These are phyloP conservation scores for Rhamnella rubrinervis DNA, from an alignment of 331 rosid genomes.

Conservation along the genomic window DNA sequence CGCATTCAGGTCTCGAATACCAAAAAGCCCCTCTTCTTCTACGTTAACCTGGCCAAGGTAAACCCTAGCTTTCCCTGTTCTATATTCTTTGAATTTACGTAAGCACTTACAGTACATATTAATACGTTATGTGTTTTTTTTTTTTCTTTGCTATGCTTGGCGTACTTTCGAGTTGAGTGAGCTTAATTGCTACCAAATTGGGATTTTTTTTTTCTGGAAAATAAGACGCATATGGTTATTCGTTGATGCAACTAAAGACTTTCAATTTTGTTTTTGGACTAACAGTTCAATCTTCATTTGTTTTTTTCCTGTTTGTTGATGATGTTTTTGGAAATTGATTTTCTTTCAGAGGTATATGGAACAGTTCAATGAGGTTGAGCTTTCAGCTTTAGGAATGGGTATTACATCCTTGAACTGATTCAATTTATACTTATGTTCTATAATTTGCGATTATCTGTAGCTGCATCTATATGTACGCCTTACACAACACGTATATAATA, in stretches of 20 bases:
- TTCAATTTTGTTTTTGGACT: background rate
- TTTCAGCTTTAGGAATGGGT: conserved; percentile 99
- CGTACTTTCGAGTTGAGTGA: background rate
- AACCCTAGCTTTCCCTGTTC: background rate
- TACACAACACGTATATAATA: background rate
- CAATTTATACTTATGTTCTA: background rate
- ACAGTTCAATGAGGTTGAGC: conserved; percentile 91
- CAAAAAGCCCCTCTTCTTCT: conserved; percentile 60
- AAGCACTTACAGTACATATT: too few species aligned
- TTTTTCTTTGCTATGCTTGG: background rate
- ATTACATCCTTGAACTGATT: conserved; percentile 4
- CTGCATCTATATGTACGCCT: background rate
- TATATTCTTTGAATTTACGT: too few species aligned
- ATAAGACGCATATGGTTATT: background rate
- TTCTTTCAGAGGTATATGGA: conserved; percentile 86
- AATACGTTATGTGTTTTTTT: background rate
- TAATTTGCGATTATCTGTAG: background rate
- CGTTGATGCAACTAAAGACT: background rate
- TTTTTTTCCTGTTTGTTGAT: background rate
- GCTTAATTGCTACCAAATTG: background rate
- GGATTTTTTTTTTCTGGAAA: background rate
- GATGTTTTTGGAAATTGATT: background rate
- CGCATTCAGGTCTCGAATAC: conserved; percentile 63
- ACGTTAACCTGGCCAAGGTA: conserved; percentile 58
- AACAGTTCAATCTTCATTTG: background rate